Percentiles rank a stretch among this genome's conserved stretches.
Evolutionary conservation across 176 grass and related monocot genomes (phyloP).

Genomic region (Oropetium thomaeum): DNA sequence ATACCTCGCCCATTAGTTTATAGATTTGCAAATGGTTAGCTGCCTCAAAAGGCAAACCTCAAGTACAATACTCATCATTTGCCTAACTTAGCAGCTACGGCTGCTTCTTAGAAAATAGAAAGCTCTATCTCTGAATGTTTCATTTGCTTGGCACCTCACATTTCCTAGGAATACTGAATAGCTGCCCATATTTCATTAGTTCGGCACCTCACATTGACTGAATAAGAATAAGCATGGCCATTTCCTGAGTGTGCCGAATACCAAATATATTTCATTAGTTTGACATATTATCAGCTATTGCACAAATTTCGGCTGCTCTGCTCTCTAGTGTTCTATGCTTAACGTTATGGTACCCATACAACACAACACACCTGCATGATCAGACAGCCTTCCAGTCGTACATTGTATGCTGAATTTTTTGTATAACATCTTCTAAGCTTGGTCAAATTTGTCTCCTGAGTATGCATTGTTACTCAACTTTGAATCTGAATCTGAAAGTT

Average conservation of each 20-base stretch:
- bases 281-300: not conserved
- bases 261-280: not conserved
- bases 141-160: not conserved
- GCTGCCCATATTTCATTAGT: not conserved
- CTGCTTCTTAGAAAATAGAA: too few relatives aligned
- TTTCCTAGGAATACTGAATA: too few relatives aligned
- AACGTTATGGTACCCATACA: not conserved
- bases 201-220: not conserved
- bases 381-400: not conserved
- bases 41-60: not conserved
- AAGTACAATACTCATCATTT: not conserved
- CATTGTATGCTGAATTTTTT: not conserved
- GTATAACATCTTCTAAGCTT: not conserved
- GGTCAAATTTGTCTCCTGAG: conserved; percentile 10
- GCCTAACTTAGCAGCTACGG: not conserved
- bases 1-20: not conserved
- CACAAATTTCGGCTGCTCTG: not conserved
- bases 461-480: too few relatives aligned
- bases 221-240: too few relatives aligned
- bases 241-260: too few relatives aligned
- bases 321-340: not conserved
- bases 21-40: not conserved
- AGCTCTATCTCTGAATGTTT: not conserved
- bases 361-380: not conserved
- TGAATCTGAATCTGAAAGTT: conserved; percentile 12